Percentiles rank a stretch among this genome's conserved stretches.
Evolutionary conservation across 352 stramenopile species (phyloP).

Genomic region (Globisporangium irregulare): DNA sequence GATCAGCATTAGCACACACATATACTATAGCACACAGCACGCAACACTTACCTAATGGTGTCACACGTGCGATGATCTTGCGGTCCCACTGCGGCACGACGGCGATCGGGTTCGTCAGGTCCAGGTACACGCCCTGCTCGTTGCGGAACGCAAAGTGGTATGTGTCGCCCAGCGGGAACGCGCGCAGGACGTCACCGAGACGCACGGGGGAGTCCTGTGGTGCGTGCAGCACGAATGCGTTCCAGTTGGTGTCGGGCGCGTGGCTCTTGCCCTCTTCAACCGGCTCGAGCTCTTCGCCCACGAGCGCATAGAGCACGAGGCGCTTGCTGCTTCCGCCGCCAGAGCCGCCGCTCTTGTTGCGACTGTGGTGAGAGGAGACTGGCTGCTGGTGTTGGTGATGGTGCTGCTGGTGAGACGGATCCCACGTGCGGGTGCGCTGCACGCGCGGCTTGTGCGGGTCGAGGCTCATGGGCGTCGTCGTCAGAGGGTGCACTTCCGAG

Average conservation of each 20-base stretch:
- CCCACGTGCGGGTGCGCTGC: slow-evolving; percentile 23
- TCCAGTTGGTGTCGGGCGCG: slow-evolving; percentile 59
- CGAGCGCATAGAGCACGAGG: slow-evolving; percentile 66
- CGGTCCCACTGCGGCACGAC: slow-evolving; percentile 57
- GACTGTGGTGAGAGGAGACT: slow-evolving; percentile 2
- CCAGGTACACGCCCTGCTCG: slow-evolving; percentile 59
- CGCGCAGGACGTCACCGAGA: slow-evolving; percentile 57
- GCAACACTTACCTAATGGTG: slow-evolving; percentile 30
- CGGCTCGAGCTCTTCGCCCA: slow-evolving; percentile 57
- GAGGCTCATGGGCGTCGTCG: slow-evolving; percentile 20
- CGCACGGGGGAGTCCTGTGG: slow-evolving; percentile 24
- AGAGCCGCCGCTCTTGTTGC: slow-evolving; percentile 1
- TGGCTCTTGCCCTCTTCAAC: slow-evolving; percentile 43
- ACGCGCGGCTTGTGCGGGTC: slow-evolving; percentile 18
- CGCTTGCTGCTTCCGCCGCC: slow-evolving; percentile 6
- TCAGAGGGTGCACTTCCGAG: slow-evolving; percentile 27
- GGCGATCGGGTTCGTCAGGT: slow-evolving; percentile 67
- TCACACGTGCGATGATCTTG: slow-evolving; percentile 72
- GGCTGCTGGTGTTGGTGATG: not conserved
- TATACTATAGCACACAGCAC: not conserved
- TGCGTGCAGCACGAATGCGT: slow-evolving; percentile 56
- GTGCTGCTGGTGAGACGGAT: not conserved
- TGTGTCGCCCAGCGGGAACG: slow-evolving; percentile 62
- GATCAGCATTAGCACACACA: not conserved
- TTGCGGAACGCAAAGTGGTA: slow-evolving; percentile 83